phyloP scores from a whole-genome alignment of 2,329 filamentous ascomycete genomes.

The Paraphaeosphaeria sporulosa region DNA sequence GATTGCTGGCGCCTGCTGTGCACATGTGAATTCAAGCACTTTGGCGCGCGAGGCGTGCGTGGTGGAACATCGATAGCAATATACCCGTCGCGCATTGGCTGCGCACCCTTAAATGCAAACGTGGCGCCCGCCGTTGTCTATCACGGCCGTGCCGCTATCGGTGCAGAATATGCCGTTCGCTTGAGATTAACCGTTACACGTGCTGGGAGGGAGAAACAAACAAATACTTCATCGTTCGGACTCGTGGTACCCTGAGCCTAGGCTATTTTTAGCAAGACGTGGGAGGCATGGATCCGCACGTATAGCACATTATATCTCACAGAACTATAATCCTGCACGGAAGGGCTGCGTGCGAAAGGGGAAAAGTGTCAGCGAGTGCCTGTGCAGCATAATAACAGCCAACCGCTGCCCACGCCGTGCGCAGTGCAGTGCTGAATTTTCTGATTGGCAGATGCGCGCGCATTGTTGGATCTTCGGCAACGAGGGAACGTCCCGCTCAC shows the following conservation, averaged over 20 bases:
- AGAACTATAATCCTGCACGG: background rate
- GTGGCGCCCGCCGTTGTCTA: background rate
- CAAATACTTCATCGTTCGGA: too few species aligned
- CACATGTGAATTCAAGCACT: background rate
- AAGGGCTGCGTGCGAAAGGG: background rate
- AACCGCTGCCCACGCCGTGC: too few species aligned
- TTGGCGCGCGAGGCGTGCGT: constrained; percentile 6
- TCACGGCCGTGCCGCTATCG: background rate
- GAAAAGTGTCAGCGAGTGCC: too few species aligned
- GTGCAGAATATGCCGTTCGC: too few species aligned
- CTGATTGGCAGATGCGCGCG: constrained; percentile 14
- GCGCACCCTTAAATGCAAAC: background rate
- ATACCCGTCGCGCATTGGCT: background rate
- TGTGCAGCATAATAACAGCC: background rate
- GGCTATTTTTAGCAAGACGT: background rate
- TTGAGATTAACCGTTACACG: background rate
- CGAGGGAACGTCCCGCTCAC: constrained; percentile 19
- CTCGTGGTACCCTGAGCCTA: background rate
- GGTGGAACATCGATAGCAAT: constrained; percentile 1
- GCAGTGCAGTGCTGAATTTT: constrained; percentile 17
- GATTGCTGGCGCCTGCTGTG: background rate
- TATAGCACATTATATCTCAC: background rate
- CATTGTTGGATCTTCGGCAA: background rate
- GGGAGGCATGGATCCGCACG: background rate
- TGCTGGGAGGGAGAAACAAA: background rate